These are phyloP conservation scores for Endogone sp. DNA, from an alignment of 192 early-diverging fungal genomes.

Conservation along the genomic window DNA sequence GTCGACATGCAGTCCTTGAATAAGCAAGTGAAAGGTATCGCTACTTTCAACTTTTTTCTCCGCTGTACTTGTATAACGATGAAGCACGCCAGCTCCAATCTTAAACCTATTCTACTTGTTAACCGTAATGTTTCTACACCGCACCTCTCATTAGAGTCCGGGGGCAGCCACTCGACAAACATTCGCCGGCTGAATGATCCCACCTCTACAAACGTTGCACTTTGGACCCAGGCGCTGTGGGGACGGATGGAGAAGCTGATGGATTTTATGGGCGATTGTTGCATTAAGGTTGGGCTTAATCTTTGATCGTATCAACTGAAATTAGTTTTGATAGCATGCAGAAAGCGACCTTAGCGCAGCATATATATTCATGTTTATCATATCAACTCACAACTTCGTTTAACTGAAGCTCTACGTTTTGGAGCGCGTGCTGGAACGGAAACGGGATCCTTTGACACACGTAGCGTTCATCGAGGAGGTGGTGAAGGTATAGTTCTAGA, in stretches of 20 bases:
- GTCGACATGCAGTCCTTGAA: slow-evolving; percentile 46
- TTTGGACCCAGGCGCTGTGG: slow-evolving; percentile 47
- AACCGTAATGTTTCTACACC: too few species aligned
- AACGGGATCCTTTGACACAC: slow-evolving; percentile 44
- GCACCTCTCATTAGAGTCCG: too few species aligned
- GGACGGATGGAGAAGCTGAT: slow-evolving; percentile 48
- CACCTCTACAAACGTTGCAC: slow-evolving; percentile 30
- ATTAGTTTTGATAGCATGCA: neutral
- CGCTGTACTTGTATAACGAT: neutral
- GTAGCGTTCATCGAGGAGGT: slow-evolving; percentile 47
- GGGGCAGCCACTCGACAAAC: slow-evolving; percentile 19
- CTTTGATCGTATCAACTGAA: neutral
- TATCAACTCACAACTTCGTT: too few species aligned
- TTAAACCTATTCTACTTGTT: too few species aligned
- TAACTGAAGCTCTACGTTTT: slow-evolving; percentile 47
- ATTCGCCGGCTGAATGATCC: slow-evolving; percentile 50
- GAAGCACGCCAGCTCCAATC: too few species aligned
- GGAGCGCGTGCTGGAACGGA: slow-evolving; percentile 45
- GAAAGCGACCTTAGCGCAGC: neutral
- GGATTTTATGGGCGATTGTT: slow-evolving; percentile 45
- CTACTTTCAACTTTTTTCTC: neutral
- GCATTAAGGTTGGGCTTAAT: slow-evolving; percentile 41
- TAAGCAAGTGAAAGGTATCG: slow-evolving; percentile 45
- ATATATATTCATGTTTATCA: too few species aligned
- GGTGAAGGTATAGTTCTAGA: slow-evolving; percentile 24